Percentiles rank a stretch among this genome's conserved stretches.
phyloP scores from a whole-genome alignment of 2,329 filamentous ascomycete genomes.

The Diaporthe vaccinii region DNA sequence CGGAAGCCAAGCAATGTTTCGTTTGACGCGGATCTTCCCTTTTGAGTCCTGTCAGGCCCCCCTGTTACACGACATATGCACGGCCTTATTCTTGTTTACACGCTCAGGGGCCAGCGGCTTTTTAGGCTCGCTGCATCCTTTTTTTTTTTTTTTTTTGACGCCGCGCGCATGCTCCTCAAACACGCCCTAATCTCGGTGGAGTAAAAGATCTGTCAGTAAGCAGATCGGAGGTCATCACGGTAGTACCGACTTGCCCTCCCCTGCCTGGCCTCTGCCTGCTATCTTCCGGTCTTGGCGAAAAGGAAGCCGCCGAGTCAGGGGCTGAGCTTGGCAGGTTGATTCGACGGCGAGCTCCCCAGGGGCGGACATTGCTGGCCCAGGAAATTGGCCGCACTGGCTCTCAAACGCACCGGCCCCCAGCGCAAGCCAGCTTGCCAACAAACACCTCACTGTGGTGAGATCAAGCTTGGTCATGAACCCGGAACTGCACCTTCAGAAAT shows the following conservation, averaged over 20 bases:
- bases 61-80: constrained; percentile 13
- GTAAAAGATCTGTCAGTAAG: constrained; percentile 26
- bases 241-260: constrained; percentile 1
- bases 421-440: neutral
- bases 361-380: constrained; percentile 29
- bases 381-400: constrained; percentile 26
- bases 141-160: neutral
- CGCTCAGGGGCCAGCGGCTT: neutral
- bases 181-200: constrained; percentile 21
- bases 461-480: neutral
- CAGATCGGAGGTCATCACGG: constrained; percentile 26
- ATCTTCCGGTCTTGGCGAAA: constrained; percentile 12
- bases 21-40: constrained; percentile 25
- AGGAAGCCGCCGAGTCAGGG: constrained; percentile 30
- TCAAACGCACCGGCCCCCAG: constrained; percentile 18
- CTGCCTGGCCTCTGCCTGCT: too few relatives aligned
- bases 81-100: constrained; percentile 1
- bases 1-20: constrained; percentile 25
- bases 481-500: neutral
- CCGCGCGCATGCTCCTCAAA: constrained; percentile 5
- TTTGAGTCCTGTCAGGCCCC: neutral
- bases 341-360: constrained; percentile 1
- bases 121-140: constrained; percentile 24
- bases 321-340: constrained; percentile 28
- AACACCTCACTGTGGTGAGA: neutral